phyloP scores from a whole-genome alignment of 2,329 filamentous ascomycete genomes.

The Alternaria sp. region DNA sequence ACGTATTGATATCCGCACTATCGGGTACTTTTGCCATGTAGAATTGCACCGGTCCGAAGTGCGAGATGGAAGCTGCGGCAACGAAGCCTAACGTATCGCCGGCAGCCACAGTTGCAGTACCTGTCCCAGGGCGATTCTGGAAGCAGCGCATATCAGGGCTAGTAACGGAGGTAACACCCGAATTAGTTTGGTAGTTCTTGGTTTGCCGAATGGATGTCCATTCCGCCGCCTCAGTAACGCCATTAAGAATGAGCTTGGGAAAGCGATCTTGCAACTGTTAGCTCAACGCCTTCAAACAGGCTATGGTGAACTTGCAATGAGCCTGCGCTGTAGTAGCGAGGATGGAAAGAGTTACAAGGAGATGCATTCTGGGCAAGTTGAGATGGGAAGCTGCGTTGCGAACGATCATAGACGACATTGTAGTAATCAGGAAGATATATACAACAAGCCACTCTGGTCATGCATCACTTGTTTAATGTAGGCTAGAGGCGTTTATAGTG shows the following conservation, averaged over 20 bases:
- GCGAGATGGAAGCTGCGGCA: constrained; percentile 56
- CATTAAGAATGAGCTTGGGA: constrained; percentile 37
- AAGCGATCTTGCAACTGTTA: constrained; percentile 30
- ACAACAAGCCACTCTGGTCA: neutral
- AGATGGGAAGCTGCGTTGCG: neutral
- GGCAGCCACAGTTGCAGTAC: constrained; percentile 56
- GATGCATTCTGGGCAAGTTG: neutral
- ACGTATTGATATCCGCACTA: constrained; percentile 35
- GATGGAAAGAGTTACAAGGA: neutral
- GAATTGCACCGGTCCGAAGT: constrained; percentile 64
- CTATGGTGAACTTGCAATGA: constrained; percentile 1
- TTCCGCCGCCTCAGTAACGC: constrained; percentile 42
- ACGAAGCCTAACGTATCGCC: constrained; percentile 58
- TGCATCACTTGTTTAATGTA: neutral
- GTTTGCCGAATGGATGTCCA: constrained; percentile 61
- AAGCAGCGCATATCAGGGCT: constrained; percentile 63
- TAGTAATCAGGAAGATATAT: neutral
- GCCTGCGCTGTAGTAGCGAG: neutral
- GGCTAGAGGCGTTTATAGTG: neutral
- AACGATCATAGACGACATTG: neutral
- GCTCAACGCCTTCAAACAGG: neutral
- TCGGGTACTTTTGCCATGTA: constrained; percentile 63
- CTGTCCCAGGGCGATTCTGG: constrained; percentile 54
- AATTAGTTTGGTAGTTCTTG: constrained; percentile 61
- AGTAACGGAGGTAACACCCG: constrained; percentile 59